Conservation (phyloP, 1,284 basidiomycete genomes). For the Somion occarium region DNA sequence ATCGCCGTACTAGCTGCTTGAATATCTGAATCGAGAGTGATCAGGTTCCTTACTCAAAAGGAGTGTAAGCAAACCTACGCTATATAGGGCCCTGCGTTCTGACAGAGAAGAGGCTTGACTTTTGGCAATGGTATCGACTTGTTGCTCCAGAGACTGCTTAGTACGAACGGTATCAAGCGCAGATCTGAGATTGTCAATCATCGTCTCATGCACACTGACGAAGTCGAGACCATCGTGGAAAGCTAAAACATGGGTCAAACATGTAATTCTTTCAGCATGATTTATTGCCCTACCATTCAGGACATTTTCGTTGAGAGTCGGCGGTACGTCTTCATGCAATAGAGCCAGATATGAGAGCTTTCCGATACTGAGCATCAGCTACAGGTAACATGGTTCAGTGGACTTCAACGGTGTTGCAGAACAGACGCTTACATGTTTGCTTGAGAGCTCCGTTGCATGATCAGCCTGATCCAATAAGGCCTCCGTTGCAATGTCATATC, state of each 20-base stretch:
- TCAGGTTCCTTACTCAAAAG: no score
- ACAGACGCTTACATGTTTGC: conserved; percentile 61
- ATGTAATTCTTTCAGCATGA: conserved; percentile 6
- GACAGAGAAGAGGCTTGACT: conserved; percentile 46
- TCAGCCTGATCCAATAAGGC: conserved; percentile 63
- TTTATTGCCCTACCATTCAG: conserved; percentile 45
- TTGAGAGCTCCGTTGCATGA: conserved; percentile 52
- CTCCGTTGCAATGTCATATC: conserved; percentile 62
- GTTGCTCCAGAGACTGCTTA: conserved; percentile 61
- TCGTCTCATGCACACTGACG: conserved; percentile 64
- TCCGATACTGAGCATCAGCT: conserved; percentile 89
- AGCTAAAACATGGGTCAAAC: conserved; percentile 30
- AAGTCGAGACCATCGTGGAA: conserved; percentile 76
- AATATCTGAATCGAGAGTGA: conserved; percentile 57
- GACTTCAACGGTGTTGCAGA: conserved; percentile 4
- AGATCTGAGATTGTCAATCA: conserved; percentile 54
- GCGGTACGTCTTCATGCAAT: conserved; percentile 51
- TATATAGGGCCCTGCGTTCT: conserved; percentile 38
- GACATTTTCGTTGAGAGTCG: conserved; percentile 37
- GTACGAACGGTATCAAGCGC: conserved; percentile 43
- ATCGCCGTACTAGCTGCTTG: conserved; percentile 56
- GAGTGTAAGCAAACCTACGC: no score
- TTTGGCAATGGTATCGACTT: conserved; percentile 58
- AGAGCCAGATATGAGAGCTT: conserved; percentile 85
- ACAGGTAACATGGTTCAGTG: conserved; percentile 14